Base-by-base conservation (phyloP, 495 filamentous ascomycete genomes). In the Tirmania nivea region DNA sequence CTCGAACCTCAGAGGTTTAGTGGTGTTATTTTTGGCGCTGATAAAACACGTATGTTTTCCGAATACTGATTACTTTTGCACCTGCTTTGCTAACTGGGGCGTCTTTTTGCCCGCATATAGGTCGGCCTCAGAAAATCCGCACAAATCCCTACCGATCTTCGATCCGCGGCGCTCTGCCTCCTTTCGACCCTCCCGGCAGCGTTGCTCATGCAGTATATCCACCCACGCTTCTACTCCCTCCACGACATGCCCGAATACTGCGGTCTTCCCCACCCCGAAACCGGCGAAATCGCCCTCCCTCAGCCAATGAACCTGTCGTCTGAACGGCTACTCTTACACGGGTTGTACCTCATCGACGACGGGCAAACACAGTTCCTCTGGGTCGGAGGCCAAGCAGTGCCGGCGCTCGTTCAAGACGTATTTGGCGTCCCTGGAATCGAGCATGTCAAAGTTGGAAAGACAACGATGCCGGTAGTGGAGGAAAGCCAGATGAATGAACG, bases 191-290 rank as follows among this genome's bases (percentile, higher is more conserved):
- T 96, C 25, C 90, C 90, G 6, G 72, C 94, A 31, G 85, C 87
- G 11, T 77, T 97, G 19, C 69, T 97, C 59, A 89, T 95, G 59
- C 90, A 94, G 70, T 96, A 94, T 70, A 92, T 97, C 59, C 93
- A 96, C 70, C 88, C 89, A 16, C 78, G 78, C 57, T 75, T 96
- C 61, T 94, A 93, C 70, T 93, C 86, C 5, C 75, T 95, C 42
- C 89, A 96, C 60, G 89, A 96, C 68, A 95, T 97, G 90, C 87
- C 90, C n/a, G 86, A 94, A 68, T 78, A 78, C 56, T 86, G 87
- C 6, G 90, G 90, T 51, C 67, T 88, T 34, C 84, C 87, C 1
- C 83, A 96, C 63, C 75, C 80, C 31, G 72, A 81, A 57, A 94
- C 83, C 0, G 85, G 86, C 55, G 85, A 90, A 61, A 95, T 89